A percentile compares a stretch with the other conserved stretches of the same genome.
Conservation (phyloP, 805 yeast species). For the Komagataella phaffii region DNA sequence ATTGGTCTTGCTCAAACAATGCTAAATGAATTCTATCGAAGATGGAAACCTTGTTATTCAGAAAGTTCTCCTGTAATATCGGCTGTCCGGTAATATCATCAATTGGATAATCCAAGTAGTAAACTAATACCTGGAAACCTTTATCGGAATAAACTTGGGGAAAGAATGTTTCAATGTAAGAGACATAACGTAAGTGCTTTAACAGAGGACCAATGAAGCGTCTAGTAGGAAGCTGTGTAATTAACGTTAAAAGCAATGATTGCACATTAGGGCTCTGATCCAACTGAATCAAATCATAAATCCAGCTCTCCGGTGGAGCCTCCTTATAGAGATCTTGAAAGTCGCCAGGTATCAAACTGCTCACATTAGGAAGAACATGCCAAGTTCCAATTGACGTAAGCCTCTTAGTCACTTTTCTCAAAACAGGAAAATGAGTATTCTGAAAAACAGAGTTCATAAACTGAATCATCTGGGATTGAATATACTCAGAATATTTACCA, state of each 20-base stretch:
- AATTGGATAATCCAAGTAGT: conserved; percentile 23
- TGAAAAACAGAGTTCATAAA: conserved; percentile 13
- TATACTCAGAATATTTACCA: conserved; percentile 1
- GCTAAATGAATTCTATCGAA: background rate
- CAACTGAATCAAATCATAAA: background rate
- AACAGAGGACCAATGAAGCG: conserved; percentile 19
- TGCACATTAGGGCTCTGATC: conserved; percentile 2
- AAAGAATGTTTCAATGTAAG: conserved; percentile 4
- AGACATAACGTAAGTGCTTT: conserved; percentile 13
- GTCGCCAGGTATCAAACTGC: background rate
- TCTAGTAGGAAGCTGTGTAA: conserved; percentile 29
- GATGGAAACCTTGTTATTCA: background rate
- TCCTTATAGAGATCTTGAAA: background rate
- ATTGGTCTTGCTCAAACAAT: background rate
- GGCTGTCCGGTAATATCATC: conserved; percentile 25
- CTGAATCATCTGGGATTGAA: conserved; percentile 6
- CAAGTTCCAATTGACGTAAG: conserved; percentile 21
- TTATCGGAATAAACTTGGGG: conserved; percentile 1
- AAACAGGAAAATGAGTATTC: conserved; percentile 9
- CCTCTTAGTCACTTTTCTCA: conserved; percentile 13
- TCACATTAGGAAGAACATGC: conserved; percentile 11
- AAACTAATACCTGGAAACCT: conserved; percentile 7
- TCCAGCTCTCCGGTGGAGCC: background rate
- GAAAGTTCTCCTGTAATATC: conserved; percentile 7
- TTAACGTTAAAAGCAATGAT: conserved; percentile 12